Base-by-base conservation (phyloP, 495 filamentous ascomycete genomes). In the Penicillium roqueforti region DNA sequence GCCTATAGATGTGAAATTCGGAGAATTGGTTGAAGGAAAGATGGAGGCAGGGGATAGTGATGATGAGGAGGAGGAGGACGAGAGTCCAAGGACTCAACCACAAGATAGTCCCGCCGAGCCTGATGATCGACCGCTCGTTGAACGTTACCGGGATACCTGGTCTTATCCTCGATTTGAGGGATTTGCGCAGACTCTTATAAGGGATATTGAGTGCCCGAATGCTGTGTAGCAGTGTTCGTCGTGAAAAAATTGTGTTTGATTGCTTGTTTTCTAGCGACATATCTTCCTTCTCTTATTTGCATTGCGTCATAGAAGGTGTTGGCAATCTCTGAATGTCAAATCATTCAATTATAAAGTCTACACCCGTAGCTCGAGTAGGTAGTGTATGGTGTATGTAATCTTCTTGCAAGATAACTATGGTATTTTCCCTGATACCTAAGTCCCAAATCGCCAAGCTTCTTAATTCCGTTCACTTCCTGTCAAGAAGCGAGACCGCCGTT, bases 1-100 rank as follows among this genome's bases (percentile, higher is more conserved):
- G 37, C 93, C 95, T 7, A 87, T 98, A 56, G 93, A 98, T 79
- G 76, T 89, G 25, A 76, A 77, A 47, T 87, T 86, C 63, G 84
- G 84, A 32, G 70, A 73, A 52, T 65, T 89, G 63, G 79, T 89
- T 7, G 84, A 88, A 68, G 85, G 85, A 49, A 81, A 78, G 34
- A 74, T 62, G 55, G 64, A 70, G 28, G 57, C 57, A 22, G 66
- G 55, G 11, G 71, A 69, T 67, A 62, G 68, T 66, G 61, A 66
- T 22, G 60, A 71, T 51, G 62, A 65, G 25, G 74, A 75, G 54
- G 67, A 67, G 14, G 69, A 67, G 25, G 69, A 66, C 29, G 70
- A 71, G 52, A 74, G 77, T 1, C 79, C 75, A 8, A 51, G 69
- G 31, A 73, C 79, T 44, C 74, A 75, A 3, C 58, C 77, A 51